Evolutionary conservation across 2,329 filamentous ascomycete genomes (phyloP).

Genomic region (Talaromyces pinophilus): DNA sequence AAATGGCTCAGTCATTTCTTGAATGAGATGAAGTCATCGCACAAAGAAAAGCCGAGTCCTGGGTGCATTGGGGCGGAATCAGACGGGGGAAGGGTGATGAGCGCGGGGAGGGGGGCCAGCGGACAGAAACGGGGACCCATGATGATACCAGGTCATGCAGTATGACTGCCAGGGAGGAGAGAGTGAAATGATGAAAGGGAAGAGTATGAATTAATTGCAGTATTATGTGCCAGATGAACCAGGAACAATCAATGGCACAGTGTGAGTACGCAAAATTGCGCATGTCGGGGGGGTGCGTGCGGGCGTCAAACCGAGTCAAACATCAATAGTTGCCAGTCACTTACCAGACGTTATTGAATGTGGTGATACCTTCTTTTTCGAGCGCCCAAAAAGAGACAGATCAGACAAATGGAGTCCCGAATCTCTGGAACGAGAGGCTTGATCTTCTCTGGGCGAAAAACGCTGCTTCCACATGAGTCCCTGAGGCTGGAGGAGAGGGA

Average conservation of each 20-base stretch:
- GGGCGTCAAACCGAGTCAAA: constrained; percentile 12
- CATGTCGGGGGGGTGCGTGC: constrained; percentile 15
- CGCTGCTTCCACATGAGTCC: constrained; percentile 45
- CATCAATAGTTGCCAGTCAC: constrained; percentile 20
- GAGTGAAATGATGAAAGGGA: neutral
- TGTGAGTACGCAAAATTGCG: constrained; percentile 16
- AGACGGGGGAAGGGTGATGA: constrained; percentile 16
- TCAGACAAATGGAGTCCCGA: constrained; percentile 36
- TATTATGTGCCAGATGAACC: neutral
- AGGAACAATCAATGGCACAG: neutral
- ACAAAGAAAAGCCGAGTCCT: constrained; percentile 13
- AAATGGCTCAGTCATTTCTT: neutral
- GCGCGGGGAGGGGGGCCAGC: constrained; percentile 18
- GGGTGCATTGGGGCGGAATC: constrained; percentile 23
- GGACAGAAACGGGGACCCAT: constrained; percentile 22
- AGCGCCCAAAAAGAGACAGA: constrained; percentile 40
- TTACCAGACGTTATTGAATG: constrained; percentile 29
- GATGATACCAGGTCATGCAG: constrained; percentile 18
- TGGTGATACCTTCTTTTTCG: constrained; percentile 36
- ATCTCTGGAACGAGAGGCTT: constrained; percentile 39
- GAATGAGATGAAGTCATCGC: constrained; percentile 12
- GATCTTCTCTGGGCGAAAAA: constrained; percentile 43
- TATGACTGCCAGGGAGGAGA: constrained; percentile 9
- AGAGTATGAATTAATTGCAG: neutral
- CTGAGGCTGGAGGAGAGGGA: constrained; percentile 1